Conservation (phyloP, 2,329 filamentous ascomycete genomes). For the Exophiala aquamarina region DNA sequence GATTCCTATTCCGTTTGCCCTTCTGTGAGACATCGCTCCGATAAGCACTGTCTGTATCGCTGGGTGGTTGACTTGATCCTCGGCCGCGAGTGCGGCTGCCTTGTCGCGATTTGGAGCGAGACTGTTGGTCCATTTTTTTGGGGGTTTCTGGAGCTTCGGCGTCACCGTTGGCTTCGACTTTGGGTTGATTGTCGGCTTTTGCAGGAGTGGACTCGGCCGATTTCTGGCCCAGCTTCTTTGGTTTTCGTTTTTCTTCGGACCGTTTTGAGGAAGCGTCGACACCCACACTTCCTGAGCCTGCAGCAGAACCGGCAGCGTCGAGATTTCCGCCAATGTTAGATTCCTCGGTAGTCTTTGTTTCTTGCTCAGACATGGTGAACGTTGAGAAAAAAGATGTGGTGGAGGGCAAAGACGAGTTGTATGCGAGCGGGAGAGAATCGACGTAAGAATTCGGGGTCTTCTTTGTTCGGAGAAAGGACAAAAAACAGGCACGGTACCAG, state of each 20-base stretch:
- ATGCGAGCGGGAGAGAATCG: constrained; percentile 18
- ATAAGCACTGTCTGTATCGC: constrained; percentile 55
- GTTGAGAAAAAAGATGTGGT: constrained; percentile 14
- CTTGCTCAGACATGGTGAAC: constrained; percentile 29
- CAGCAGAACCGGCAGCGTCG: constrained; percentile 34
- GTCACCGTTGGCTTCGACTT: constrained; percentile 13
- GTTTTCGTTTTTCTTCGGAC: constrained; percentile 32
- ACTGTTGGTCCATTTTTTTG: constrained; percentile 26
- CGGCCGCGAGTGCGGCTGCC: constrained; percentile 33
- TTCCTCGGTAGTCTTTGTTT: constrained; percentile 29
- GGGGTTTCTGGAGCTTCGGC: constrained; percentile 21
- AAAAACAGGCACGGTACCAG: constrained; percentile 15
- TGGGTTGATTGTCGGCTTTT: constrained; percentile 28
- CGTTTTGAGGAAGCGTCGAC: constrained; percentile 32
- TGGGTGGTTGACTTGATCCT: constrained; percentile 40
- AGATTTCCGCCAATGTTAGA: constrained; percentile 35
- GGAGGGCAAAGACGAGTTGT: constrained; percentile 19
- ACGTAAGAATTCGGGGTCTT: constrained; percentile 21
- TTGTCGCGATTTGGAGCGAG: constrained; percentile 27
- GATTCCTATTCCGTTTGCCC: constrained; percentile 55
- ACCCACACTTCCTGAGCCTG: constrained; percentile 34
- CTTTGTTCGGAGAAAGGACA: constrained; percentile 7
- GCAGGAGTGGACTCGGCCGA: constrained; percentile 28
- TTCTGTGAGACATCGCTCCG: constrained; percentile 56
- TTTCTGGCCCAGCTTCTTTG: constrained; percentile 29